Percentiles rank a stretch among this genome's conserved stretches.
Conservation (phyloP, 257 asterid genomes). For the Knoxia roxburghii region DNA sequence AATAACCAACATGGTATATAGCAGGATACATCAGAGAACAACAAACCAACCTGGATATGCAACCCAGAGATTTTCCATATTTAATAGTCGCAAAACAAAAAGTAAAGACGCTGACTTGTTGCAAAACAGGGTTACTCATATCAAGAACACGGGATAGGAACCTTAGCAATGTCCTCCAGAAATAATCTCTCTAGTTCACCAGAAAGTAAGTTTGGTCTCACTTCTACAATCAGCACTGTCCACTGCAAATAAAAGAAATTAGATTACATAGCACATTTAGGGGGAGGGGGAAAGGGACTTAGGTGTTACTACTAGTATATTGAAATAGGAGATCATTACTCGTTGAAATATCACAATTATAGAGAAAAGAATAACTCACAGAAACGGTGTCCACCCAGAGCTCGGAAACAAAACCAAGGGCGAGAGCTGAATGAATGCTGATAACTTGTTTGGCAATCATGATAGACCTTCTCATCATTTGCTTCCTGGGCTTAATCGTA, state of each 20-base stretch:
- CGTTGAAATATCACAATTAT: no score
- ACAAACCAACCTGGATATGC: neutral
- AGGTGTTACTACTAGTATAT: no score
- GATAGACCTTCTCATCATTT: constrained; percentile 47
- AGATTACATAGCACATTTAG: neutral
- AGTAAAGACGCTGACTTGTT: neutral
- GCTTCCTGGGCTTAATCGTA: constrained; percentile 24
- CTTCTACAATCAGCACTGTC: constrained; percentile 37
- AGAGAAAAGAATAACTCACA: constrained; percentile 30
- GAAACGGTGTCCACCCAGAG: constrained; percentile 59
- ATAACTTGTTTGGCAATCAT: constrained; percentile 71
- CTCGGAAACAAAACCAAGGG: constrained; percentile 62
- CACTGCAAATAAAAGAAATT: constrained; percentile 8
- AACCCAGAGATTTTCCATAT: neutral
- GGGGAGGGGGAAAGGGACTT: no score
- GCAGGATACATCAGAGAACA: neutral
- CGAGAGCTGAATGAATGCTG: constrained; percentile 54
- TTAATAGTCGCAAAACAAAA: neutral
- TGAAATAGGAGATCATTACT: no score
- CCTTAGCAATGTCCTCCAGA: constrained; percentile 53
- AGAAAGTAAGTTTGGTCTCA: constrained; percentile 59
- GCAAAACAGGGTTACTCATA: neutral
- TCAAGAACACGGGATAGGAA: constrained; percentile 15
- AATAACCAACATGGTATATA: neutral
- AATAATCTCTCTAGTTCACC: constrained; percentile 52